These are phyloP conservation scores for Naumovozyma castellii DNA, from an alignment of 805 yeast species.

Conservation along the genomic window DNA sequence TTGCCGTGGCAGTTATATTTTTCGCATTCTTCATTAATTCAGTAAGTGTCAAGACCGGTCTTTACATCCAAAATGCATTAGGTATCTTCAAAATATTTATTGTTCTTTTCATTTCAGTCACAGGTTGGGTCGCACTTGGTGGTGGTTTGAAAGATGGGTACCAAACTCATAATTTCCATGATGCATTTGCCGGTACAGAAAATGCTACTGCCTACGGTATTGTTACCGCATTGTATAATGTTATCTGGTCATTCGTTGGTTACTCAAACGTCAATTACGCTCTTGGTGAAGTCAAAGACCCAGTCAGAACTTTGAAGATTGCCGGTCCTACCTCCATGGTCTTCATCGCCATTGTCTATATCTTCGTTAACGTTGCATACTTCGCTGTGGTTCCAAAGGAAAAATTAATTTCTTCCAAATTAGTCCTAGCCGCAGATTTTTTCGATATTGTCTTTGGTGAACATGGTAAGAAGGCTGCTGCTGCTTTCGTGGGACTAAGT, in stretches of 20 bases:
- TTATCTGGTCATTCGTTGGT: slow-evolving; percentile 79
- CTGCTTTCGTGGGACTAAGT: slow-evolving; percentile 71
- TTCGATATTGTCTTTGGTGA: slow-evolving; percentile 64
- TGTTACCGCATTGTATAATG: slow-evolving; percentile 69
- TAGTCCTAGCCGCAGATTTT: slow-evolving; percentile 66
- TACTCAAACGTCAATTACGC: slow-evolving; percentile 80
- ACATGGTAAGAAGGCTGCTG: slow-evolving; percentile 59
- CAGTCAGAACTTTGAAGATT: slow-evolving; percentile 53
- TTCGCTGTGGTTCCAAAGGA: slow-evolving; percentile 73
- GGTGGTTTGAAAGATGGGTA: slow-evolving; percentile 50
- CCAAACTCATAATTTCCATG: slow-evolving; percentile 49
- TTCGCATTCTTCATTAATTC: slow-evolving; percentile 60
- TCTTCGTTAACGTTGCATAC: slow-evolving; percentile 70
- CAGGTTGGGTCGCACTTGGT: slow-evolving; percentile 78
- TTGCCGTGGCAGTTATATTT: slow-evolving; percentile 66
- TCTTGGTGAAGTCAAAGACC: slow-evolving; percentile 67
- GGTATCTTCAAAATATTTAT: slow-evolving; percentile 70
- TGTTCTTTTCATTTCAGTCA: slow-evolving; percentile 56
- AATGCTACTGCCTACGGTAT: slow-evolving; percentile 56
- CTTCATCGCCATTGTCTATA: slow-evolving; percentile 52
- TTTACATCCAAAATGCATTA: slow-evolving; percentile 52
- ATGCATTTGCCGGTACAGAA: slow-evolving; percentile 47
- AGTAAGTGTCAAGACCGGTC: slow-evolving; percentile 53
- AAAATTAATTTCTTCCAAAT: slow-evolving; percentile 48
- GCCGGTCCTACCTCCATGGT: slow-evolving; percentile 72